Percentiles rank a stretch among this genome's conserved stretches.
Evolutionary conservation across 345 rosid species (phyloP).

Genomic region (sweet orange (Citrus sinensis)): DNA sequence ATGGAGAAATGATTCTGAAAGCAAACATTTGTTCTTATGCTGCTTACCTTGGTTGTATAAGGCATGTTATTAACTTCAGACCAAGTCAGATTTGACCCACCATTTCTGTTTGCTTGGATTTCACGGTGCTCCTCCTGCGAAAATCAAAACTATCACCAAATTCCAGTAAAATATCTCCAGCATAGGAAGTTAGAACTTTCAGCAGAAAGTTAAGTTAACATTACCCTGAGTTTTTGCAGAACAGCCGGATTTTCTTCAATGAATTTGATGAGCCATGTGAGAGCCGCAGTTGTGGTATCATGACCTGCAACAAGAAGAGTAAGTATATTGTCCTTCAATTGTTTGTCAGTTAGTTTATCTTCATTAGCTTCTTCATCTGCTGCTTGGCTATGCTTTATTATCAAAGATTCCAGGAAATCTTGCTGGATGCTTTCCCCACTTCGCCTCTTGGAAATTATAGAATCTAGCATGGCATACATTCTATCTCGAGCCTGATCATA

Average conservation of each 20-base stretch:
- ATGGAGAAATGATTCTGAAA: too few species aligned
- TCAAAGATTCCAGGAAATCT: conserved; percentile 58
- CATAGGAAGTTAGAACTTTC: neutral
- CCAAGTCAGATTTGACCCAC: conserved; percentile 42
- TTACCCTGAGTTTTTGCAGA: conserved; percentile 50
- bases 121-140: conserved; percentile 52
- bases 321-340: conserved; percentile 55
- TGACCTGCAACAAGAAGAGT: conserved; percentile 71
- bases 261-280: conserved; percentile 61
- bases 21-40: neutral
- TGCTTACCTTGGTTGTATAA: conserved; percentile 49
- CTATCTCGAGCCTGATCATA: conserved; percentile 55
- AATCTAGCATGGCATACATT: conserved; percentile 57
- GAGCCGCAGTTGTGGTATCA: conserved; percentile 66
- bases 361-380: conserved; percentile 23
- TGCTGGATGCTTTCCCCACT: conserved; percentile 41
- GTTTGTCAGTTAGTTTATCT: conserved; percentile 49
- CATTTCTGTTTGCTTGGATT: conserved; percentile 37
- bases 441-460: conserved; percentile 40
- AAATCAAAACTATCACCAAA: neutral
- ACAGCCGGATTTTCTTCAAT: conserved; percentile 51
- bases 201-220: neutral
- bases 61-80: conserved; percentile 60
- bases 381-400: conserved; percentile 48
- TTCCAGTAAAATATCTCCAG: neutral